Evolutionary conservation across 768 basidiomycete species (phyloP).

Genomic region (Kwoniella heveanensis): DNA sequence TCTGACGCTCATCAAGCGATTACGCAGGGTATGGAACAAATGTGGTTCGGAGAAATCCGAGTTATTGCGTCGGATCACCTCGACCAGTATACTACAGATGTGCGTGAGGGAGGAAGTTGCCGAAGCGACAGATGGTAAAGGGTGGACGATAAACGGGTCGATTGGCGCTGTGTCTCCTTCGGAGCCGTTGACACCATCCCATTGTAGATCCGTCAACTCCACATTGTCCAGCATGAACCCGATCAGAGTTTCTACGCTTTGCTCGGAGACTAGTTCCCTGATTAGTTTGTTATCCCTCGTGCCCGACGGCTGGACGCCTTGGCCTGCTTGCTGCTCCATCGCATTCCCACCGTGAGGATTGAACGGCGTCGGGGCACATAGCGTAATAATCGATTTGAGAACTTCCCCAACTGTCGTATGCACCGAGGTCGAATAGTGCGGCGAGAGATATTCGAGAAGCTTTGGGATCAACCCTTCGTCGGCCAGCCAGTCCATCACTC

Average conservation of each 20-base stretch:
- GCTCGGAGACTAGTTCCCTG: constrained; percentile 75
- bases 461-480: constrained; percentile 78
- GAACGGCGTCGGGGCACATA: constrained; percentile 80
- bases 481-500: constrained; percentile 91
- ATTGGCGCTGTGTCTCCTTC: constrained; percentile 21
- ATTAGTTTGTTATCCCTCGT: constrained; percentile 72
- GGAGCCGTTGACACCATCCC: constrained; percentile 25
- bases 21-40: constrained; percentile 88
- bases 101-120: constrained; percentile 74
- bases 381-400: constrained; percentile 89
- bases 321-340: constrained; percentile 41
- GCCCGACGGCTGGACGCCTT: constrained; percentile 24
- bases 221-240: constrained; percentile 77
- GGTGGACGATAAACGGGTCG: constrained; percentile 48
- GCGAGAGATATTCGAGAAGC: constrained; percentile 79
- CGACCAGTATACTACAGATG: constrained; percentile 84
- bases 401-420: constrained; percentile 87
- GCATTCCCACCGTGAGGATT: constrained; percentile 68
- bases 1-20: constrained; percentile 76
- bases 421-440: constrained; percentile 69
- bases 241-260: constrained; percentile 70
- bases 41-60: constrained; percentile 98
- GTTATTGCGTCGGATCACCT: constrained; percentile 95
- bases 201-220: constrained; percentile 34
- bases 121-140: constrained; percentile 48